These are phyloP conservation scores for Triticum turgidum DNA, from an alignment of 176 grass and related monocot genomes.

Conservation along the genomic window DNA sequence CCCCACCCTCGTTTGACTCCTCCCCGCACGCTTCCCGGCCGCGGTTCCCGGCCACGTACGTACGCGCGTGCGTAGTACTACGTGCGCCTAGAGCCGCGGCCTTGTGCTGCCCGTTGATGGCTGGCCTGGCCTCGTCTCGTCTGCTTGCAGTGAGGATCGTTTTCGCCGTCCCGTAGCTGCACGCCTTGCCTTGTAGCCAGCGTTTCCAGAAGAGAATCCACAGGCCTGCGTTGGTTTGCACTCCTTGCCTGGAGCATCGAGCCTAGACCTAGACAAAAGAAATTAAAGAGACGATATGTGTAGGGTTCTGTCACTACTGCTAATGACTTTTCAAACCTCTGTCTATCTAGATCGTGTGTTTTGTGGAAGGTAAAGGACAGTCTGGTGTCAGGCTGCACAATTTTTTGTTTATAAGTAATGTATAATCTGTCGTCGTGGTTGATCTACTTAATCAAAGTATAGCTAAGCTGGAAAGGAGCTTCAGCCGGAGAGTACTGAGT, in stretches of 20 bases:
- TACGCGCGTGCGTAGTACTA: too few relatives aligned
- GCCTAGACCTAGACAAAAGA: neutral
- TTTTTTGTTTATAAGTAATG: neutral
- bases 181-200: neutral
- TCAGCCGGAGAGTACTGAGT: constrained; percentile 16
- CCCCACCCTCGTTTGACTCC: neutral
- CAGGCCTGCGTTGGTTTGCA: constrained; percentile 14
- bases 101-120: constrained; percentile 40
- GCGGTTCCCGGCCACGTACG: neutral
- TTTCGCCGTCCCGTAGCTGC: constrained; percentile 25
- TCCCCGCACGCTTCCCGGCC: neutral
- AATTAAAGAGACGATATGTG: neutral
- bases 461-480: neutral
- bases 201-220: constrained; percentile 28
- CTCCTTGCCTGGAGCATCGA: constrained; percentile 7
- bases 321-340: neutral
- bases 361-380: neutral
- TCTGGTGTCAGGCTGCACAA: constrained; percentile 28
- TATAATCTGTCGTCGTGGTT: neutral
- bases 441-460: neutral
- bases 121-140: neutral
- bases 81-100: constrained; percentile 23
- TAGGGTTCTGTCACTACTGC: neutral
- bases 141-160: constrained; percentile 13
- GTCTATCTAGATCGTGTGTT: neutral